These are phyloP conservation scores for Vanrija sp. DNA, from an alignment of 1,284 basidiomycete genomes.

Conservation along the genomic window DNA sequence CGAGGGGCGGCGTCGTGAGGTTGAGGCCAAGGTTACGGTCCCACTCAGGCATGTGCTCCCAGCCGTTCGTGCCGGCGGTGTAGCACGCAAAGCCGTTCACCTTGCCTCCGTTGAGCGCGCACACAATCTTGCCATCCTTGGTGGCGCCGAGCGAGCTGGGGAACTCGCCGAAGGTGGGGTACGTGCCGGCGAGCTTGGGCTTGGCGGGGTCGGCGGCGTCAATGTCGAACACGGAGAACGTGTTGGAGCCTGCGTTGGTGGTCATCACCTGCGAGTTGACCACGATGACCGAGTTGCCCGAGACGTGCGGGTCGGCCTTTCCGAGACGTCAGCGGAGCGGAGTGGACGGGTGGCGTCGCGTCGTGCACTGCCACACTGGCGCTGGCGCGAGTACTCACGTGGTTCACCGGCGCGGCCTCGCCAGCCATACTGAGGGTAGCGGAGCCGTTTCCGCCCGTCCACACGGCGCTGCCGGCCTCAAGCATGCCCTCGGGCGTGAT, in stretches of 20 bases:
- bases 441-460: constrained; percentile 11
- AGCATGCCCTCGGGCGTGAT: constrained; percentile 5
- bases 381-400: too few species aligned
- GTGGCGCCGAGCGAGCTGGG: constrained; percentile 4
- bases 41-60: constrained; percentile 6
- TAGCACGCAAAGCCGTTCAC: constrained; percentile 11
- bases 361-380: background rate
- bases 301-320: constrained; percentile 8
- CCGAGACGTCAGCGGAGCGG: too few species aligned
- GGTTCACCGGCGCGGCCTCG: too few species aligned
- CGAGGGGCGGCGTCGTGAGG: constrained; percentile 4
- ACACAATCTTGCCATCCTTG: constrained; percentile 4
- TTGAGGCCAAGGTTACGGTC: constrained; percentile 9
- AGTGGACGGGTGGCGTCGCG: constrained; percentile 6
- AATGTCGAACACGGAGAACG: constrained; percentile 13
- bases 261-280: background rate
- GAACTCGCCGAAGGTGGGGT: constrained; percentile 8
- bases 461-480: constrained; percentile 1
- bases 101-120: constrained; percentile 8
- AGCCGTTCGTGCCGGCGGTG: background rate
- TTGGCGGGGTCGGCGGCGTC: constrained; percentile 5
- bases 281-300: constrained; percentile 4
- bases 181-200: background rate
- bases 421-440: background rate
- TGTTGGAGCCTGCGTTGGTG: constrained; percentile 9